Evolutionary conservation across 495 filamentous ascomycete genomes (phyloP), one percentile per base, ranked within the genome.

Genomic region (Mytilinidion resinicola): DNA sequence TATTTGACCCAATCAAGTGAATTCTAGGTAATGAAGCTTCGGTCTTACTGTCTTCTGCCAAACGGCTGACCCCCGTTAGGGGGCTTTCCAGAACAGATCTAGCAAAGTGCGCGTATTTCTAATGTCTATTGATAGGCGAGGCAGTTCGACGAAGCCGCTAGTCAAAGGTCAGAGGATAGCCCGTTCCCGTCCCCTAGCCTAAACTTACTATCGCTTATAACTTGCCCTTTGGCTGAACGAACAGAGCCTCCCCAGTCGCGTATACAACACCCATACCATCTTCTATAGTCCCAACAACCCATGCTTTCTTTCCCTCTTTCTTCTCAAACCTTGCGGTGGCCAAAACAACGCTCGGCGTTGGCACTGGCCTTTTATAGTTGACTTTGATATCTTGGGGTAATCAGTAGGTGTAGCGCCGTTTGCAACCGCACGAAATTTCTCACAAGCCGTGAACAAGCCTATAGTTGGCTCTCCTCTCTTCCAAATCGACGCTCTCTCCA

Each of bases 311-410:
- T 6, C 70, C 57, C 25, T 72, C 67, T 36, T 64, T 51, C 57
- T 57, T 67, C 48, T 59, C 53, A 42, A 70, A 67, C 54, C 57
- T 62, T 21, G 75, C 76, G n/a, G 66, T 74, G 0, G 78, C 78
- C n/a, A 84, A 38, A 36, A 86, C 61, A 1, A 76, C 77, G 8
- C 70, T 69, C 10, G 80, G 80, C 25, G 82, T 85, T 17, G 53
- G 52, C 1, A 86, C 74, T 0, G 83, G 82, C 62, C 66, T 73
- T 42, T 76, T 19, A 57, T 81, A 89, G 35, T 53, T 74, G 11
- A 81, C 78, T 53, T 83, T 85, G 51, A 87, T 63, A 51, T 78
- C 63, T 66, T 33, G 9, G 4, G 47, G 6, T 48, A 12, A 17
- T 51, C 36, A 51, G 42, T 44, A 15, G n/a, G 38, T 51, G 11